These are phyloP conservation scores for Claviceps humidiphila DNA, from an alignment of 2,329 filamentous ascomycete species.

Conservation along the genomic window DNA sequence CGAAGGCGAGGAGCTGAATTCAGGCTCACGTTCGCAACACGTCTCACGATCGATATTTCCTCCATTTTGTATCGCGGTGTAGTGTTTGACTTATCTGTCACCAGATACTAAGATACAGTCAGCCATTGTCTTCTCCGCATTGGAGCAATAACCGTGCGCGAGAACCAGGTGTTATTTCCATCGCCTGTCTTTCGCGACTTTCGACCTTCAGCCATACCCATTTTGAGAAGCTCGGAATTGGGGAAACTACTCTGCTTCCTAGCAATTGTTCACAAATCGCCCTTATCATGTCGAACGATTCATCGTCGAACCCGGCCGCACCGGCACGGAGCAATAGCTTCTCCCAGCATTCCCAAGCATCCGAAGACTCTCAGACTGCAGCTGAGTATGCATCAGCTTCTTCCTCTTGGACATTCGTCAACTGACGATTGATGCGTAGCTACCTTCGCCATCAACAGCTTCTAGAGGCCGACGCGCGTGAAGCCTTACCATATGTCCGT, in stretches of 20 bases:
- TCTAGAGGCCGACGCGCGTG: conserved; percentile 87
- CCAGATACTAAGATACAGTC: neutral
- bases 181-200: neutral
- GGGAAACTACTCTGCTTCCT: neutral
- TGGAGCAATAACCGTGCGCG: neutral
- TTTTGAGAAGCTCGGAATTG: neutral
- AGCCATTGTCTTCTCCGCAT: neutral
- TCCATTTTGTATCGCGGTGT: neutral
- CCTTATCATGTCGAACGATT: conserved; percentile 24
- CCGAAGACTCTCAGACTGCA: conserved; percentile 56
- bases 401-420: neutral
- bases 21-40: neutral
- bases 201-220: neutral
- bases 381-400: conserved; percentile 30
- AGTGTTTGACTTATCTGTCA: neutral
- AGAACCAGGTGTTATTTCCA: neutral
- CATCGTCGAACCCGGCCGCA: conserved; percentile 12
- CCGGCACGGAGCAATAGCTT: conserved; percentile 41
- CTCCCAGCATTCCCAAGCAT: conserved; percentile 41
- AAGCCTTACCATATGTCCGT: conserved; percentile 80
- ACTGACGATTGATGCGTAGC: conserved; percentile 26
- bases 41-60: neutral
- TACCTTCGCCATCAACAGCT: conserved; percentile 83
- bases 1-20: too few relatives aligned
- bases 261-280: neutral